Evolutionary conservation across 441 rosid genomes (phyloP).

Genomic region (Brassica hybrid): DNA sequence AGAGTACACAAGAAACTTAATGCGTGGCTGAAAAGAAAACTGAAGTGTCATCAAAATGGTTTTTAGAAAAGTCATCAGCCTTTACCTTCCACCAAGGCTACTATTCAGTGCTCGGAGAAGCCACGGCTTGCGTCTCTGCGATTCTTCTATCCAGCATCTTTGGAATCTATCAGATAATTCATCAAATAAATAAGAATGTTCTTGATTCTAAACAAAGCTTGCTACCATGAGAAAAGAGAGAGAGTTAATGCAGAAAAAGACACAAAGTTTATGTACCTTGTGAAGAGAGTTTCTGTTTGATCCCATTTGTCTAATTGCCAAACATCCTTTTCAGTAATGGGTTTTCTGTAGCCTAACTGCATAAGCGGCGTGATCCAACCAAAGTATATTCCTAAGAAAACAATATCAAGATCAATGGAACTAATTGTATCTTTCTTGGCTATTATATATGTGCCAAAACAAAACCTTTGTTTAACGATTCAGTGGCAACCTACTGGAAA

Average conservation of each 20-base stretch:
- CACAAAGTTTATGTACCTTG: slow-evolving; percentile 52
- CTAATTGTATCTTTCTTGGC: neutral
- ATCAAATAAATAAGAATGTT: slow-evolving; percentile 20
- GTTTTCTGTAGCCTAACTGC: slow-evolving; percentile 81
- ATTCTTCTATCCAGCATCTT: slow-evolving; percentile 82
- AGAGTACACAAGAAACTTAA: slow-evolving; percentile 14
- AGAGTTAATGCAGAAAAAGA: slow-evolving; percentile 32
- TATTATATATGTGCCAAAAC: too few relatives aligned
- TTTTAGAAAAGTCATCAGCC: slow-evolving; percentile 23
- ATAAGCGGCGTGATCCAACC: slow-evolving; percentile 95
- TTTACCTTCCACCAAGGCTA: slow-evolving; percentile 85
- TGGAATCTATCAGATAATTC: slow-evolving; percentile 64
- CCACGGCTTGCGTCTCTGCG: slow-evolving; percentile 74
- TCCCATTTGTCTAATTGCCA: slow-evolving; percentile 99
- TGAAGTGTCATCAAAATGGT: slow-evolving; percentile 4
- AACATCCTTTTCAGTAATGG: slow-evolving; percentile 88
- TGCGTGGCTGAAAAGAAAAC: slow-evolving; percentile 16
- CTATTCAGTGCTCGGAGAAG: slow-evolving; percentile 79
- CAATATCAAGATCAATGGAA: slow-evolving; percentile 28
- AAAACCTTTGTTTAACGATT: neutral
- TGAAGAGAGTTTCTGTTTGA: slow-evolving; percentile 68
- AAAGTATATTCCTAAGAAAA: slow-evolving; percentile 71
- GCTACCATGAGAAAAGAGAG: neutral
- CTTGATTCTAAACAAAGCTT: slow-evolving; percentile 1
- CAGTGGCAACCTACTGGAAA: slow-evolving; percentile 69